phyloP scores from a whole-genome alignment of 108 stramenopile genomes.

The Nannochloropsis granulata region DNA sequence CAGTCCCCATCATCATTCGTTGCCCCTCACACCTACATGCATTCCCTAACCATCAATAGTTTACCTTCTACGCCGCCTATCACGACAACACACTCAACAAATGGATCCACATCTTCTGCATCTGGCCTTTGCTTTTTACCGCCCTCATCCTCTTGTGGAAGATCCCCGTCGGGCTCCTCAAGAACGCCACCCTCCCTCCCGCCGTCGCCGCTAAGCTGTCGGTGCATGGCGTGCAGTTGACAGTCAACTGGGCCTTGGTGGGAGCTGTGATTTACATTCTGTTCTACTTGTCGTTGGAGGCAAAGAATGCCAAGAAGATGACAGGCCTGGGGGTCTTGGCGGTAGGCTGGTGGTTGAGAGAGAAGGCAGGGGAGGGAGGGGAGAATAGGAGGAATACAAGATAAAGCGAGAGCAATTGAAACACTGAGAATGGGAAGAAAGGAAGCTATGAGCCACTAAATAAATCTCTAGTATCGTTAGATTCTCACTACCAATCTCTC shows the following conservation, averaged over 20 bases:
- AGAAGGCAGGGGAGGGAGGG: not conserved
- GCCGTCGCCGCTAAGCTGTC: not conserved
- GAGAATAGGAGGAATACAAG: not conserved
- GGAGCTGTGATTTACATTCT: not conserved
- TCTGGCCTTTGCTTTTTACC: slow-evolving; percentile 3
- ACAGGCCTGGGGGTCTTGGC: not conserved
- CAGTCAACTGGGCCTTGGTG: not conserved
- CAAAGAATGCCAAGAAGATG: not conserved
- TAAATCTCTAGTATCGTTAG: no score
- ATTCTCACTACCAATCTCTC: no score
- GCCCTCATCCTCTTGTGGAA: not conserved
- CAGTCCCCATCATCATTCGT: no score
- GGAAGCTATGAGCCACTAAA: not conserved
- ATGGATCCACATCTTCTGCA: slow-evolving; percentile 12
- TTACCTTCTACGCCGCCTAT: slow-evolving; percentile 6
- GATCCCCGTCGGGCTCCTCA: not conserved
- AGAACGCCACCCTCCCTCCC: not conserved
- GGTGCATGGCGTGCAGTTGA: not conserved
- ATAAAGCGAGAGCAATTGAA: not conserved
- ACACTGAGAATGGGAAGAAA: not conserved
- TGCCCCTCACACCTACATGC: no score
- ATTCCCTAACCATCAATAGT: not conserved
- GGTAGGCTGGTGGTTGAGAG: not conserved
- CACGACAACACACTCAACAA: slow-evolving; percentile 7
- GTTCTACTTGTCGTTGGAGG: not conserved